Conservation (phyloP, 2,329 filamentous ascomycete species). For the Nemania abortiva region DNA sequence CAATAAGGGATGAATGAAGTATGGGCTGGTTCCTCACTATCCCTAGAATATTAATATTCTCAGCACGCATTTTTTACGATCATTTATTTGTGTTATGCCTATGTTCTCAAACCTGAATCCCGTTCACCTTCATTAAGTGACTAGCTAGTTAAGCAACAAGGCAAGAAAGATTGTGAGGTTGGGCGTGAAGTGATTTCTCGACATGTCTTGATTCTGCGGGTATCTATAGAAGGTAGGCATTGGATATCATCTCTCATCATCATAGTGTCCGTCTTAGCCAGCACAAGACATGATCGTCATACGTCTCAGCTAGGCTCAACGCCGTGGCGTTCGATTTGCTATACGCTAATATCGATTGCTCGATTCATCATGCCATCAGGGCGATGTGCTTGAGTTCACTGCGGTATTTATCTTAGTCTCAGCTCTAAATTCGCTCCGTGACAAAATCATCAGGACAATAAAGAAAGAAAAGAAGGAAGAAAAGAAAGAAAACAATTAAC, state of each 20-base stretch:
- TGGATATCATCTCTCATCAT: constrained; percentile 2
- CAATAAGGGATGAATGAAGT: background rate
- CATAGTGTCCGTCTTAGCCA: background rate
- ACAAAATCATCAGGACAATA: too few species aligned
- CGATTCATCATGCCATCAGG: constrained; percentile 57
- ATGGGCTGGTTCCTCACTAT: constrained; percentile 32
- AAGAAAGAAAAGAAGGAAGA: constrained; percentile 7
- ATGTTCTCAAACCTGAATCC: background rate
- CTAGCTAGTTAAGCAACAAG: background rate
- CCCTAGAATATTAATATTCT: constrained; percentile 9
- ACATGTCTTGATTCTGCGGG: background rate
- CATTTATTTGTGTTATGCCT: background rate
- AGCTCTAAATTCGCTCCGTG: background rate
- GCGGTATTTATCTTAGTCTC: background rate
- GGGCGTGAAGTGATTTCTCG: background rate
- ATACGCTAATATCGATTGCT: background rate
- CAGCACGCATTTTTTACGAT: background rate
- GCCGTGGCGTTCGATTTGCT: background rate
- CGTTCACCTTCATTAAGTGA: background rate
- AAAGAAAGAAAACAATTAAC: constrained; percentile 40
- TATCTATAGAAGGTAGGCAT: background rate
- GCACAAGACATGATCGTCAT: background rate
- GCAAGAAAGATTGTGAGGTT: background rate
- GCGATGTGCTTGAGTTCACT: constrained; percentile 67
- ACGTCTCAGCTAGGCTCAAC: background rate